Evolutionary conservation across 2,329 filamentous ascomycete genomes (phyloP), one percentile per base, ranked within the genome.

Genomic region (Emmonsia crescens): DNA sequence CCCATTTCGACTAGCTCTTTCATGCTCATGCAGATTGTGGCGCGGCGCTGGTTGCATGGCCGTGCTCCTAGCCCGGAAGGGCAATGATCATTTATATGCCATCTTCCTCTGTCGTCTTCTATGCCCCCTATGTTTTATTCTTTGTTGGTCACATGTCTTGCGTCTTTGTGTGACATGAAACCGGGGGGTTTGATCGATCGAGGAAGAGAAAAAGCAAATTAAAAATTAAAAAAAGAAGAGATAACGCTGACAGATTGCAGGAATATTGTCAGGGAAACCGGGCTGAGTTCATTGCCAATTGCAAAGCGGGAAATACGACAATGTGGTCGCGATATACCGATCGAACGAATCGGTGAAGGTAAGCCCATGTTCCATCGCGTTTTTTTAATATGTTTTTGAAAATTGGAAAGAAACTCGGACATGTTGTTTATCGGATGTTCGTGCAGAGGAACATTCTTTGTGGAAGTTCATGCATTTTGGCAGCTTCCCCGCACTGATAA

Each of bases 301-400:
- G 80, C 71, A 79, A 79, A 73, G 75, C n/a, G 82, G 82, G 46
- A 72, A 79, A 52, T 85, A 81, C 64, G 76, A 84, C 60, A 79
- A 80, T 65, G 78, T 85, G 0, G 76, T 81, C 36, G 83, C 75
- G 0, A 78, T 85, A 57, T 85, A 84, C 70, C 80, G 83, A 61
- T 84, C 82, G 56, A 85, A 85, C 68, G 74, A 77, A 44, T 84
- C 81, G 8, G 82, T 79, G 33, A 77, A 78, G 65, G 75, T 77
- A 64, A 40, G 62, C 61, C 21, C 21, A 57, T 12, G 36, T 36
- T 57, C 14, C n/a, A 42, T 27, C 19, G 2, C 8, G 10, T 27
- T 44, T 21, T 21, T 36, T 56, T 24, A 14, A 56, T 2, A 27
- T 8, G 3, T n/a, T 56, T 31, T 31, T 19, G 16, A 33, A 27